Conservation (phyloP, 2,329 filamentous ascomycete species). For the Xylariaceae sp. region DNA sequence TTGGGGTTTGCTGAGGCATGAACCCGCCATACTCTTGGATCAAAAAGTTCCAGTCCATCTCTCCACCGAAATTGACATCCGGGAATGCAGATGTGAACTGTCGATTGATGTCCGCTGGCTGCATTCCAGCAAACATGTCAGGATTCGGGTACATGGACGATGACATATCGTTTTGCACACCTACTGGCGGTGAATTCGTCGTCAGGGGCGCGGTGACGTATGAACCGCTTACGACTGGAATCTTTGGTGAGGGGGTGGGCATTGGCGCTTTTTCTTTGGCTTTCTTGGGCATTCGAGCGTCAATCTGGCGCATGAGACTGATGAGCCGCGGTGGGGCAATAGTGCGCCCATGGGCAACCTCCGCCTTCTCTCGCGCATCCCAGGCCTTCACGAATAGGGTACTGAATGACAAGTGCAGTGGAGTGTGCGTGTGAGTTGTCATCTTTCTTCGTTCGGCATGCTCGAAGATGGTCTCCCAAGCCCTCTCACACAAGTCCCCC, state of each 20-base stretch:
- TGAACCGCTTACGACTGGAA: conserved; percentile 18
- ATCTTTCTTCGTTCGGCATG: conserved; percentile 51
- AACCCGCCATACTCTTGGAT: conserved; percentile 26
- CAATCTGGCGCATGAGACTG: conserved; percentile 40
- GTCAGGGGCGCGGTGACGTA: conserved; percentile 13
- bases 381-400: conserved; percentile 59
- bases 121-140: conserved; percentile 20
- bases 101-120: conserved; percentile 20
- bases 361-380: conserved; percentile 50
- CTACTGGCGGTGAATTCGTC: conserved; percentile 6
- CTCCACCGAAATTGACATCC: conserved; percentile 27
- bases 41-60: conserved; percentile 30
- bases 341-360: conserved; percentile 39
- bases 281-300: conserved; percentile 28
- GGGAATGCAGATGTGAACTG: conserved; percentile 27
- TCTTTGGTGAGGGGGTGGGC: conserved; percentile 23
- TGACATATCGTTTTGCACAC: neutral
- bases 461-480: conserved; percentile 52
- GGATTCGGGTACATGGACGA: conserved; percentile 17
- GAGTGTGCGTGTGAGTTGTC: conserved; percentile 45
- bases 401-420: conserved; percentile 55
- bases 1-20: conserved; percentile 15
- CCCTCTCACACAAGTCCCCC: conserved; percentile 54
- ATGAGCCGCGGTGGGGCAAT: conserved; percentile 44
- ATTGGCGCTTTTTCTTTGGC: conserved; percentile 25